Conservation (phyloP, 345 rosid species). For the Arabis hirsuta region DNA sequence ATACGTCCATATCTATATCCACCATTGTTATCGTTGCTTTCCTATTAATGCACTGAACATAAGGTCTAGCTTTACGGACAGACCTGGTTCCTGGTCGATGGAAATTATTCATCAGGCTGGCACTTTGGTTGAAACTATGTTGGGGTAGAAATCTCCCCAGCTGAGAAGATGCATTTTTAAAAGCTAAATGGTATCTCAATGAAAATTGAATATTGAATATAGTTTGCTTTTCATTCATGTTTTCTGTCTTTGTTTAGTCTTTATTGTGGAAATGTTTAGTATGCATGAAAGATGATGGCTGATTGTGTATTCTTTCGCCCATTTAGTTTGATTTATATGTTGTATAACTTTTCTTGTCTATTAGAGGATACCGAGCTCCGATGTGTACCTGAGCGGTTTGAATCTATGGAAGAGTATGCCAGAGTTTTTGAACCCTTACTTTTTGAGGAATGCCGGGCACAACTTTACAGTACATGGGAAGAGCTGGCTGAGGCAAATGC, state of each 20-base stretch:
- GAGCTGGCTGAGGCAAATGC: constrained; percentile 79
- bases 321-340: background rate
- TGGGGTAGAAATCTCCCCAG: background rate
- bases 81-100: too few relatives aligned
- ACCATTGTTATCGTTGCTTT: too few relatives aligned
- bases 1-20: too few relatives aligned
- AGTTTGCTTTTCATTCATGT: background rate
- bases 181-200: constrained; percentile 4
- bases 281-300: constrained; percentile 1
- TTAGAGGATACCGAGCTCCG: constrained; percentile 92
- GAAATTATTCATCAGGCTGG: too few relatives aligned
- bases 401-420: constrained; percentile 85
- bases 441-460: constrained; percentile 99
- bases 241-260: background rate
- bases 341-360: constrained; percentile 33
- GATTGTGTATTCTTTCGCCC: background rate
- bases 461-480: constrained; percentile 95
- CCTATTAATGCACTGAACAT: too few relatives aligned
- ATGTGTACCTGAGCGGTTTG: constrained; percentile 90
- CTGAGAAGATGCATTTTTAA: background rate
- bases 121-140: too few relatives aligned
- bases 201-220: background rate
- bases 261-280: background rate
- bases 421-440: constrained; percentile 98
- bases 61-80: too few relatives aligned